phyloP scores from a whole-genome alignment of 805 yeast species.

The Starmerella etchellsii region DNA sequence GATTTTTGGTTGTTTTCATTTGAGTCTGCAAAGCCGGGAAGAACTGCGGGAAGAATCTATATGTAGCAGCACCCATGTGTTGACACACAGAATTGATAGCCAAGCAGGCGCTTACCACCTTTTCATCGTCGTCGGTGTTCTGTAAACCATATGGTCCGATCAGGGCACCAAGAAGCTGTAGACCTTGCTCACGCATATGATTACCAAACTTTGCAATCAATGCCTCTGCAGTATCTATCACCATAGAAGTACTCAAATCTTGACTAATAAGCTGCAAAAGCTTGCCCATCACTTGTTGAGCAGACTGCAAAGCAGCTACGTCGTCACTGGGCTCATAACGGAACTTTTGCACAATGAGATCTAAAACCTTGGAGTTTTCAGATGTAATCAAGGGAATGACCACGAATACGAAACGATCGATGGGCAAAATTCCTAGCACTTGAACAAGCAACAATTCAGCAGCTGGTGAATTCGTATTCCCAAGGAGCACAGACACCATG shows the following conservation, averaged over 20 bases:
- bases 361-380: slow-evolving; percentile 39
- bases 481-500: slow-evolving; percentile 22
- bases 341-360: slow-evolving; percentile 54
- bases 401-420: slow-evolving; percentile 55
- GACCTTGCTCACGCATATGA: slow-evolving; percentile 29
- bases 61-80: slow-evolving; percentile 69
- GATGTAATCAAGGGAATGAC: slow-evolving; percentile 33
- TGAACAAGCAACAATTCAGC: slow-evolving; percentile 44
- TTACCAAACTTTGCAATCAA: slow-evolving; percentile 51
- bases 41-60: slow-evolving; percentile 74
- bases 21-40: slow-evolving; percentile 55
- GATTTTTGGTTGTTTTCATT: slow-evolving; percentile 21
- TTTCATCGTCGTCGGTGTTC: slow-evolving; percentile 39
- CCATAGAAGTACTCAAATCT: slow-evolving; percentile 5
- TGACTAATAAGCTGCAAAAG: slow-evolving; percentile 30
- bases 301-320: slow-evolving; percentile 37
- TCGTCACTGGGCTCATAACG: slow-evolving; percentile 50
- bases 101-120: slow-evolving; percentile 59
- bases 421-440: slow-evolving; percentile 59
- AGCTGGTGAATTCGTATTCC: slow-evolving; percentile 22
- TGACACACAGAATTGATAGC: slow-evolving; percentile 58
- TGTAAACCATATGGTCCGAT: slow-evolving; percentile 44
- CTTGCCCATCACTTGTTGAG: slow-evolving; percentile 38
- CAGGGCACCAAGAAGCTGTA: slow-evolving; percentile 40
- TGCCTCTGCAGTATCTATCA: slow-evolving; percentile 30